Conservation (phyloP, 306 rosid species). For the Glycine latifolia region DNA sequence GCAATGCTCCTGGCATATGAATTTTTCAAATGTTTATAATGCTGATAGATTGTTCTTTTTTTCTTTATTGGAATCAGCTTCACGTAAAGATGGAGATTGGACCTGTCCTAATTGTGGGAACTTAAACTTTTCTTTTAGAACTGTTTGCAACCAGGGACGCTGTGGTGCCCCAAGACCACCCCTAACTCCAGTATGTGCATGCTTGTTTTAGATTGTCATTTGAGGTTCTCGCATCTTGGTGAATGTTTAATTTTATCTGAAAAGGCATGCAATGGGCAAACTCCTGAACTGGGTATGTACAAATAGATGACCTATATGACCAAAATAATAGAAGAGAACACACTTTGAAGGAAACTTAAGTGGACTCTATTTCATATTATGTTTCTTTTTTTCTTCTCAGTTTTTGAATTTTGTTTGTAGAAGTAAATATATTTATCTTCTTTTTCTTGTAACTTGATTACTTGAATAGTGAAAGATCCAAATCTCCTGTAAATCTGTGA, state of each 20-base stretch:
- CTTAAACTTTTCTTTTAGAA: slow-evolving; percentile 61
- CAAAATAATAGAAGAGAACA: no score
- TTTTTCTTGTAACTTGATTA: no score
- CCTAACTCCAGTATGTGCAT: slow-evolving; percentile 47
- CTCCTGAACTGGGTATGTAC: no score
- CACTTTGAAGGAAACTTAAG: no score
- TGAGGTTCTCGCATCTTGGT: slow-evolving; percentile 1
- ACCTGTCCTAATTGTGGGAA: slow-evolving; percentile 60
- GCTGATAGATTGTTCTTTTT: slow-evolving; percentile 34
- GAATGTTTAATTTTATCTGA: slow-evolving; percentile 8
- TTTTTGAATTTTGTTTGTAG: not conserved
- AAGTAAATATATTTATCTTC: not conserved
- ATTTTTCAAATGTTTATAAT: not conserved
- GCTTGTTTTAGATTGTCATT: slow-evolving; percentile 13
- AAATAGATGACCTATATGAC: no score
- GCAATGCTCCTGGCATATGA: not conserved
- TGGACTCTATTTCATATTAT: no score
- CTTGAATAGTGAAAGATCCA: no score
- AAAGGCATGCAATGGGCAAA: not conserved
- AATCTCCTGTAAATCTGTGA: no score
- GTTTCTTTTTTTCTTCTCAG: not conserved
- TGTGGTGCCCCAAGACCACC: slow-evolving; percentile 59
- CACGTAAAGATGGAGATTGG: slow-evolving; percentile 66
- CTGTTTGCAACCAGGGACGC: slow-evolving; percentile 55
- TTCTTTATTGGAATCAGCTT: slow-evolving; percentile 42